Percentiles rank a stretch among this genome's conserved stretches.
Conservation (phyloP, 805 yeast species). For the Wickerhamomyces chaumierensis region DNA sequence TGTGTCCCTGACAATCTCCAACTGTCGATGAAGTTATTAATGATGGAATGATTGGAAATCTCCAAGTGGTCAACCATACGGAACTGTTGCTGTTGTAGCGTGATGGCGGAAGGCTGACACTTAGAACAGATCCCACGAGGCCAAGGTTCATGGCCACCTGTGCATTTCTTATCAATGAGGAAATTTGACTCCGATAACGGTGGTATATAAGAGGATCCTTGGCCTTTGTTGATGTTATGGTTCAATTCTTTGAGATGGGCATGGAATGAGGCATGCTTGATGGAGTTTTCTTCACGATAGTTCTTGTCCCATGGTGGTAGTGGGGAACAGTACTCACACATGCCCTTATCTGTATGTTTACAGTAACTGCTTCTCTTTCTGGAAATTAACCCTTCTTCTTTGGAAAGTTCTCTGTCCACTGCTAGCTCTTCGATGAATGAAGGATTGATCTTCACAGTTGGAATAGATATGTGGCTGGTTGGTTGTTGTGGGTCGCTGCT, state of each 20-base stretch:
- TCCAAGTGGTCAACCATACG: slow-evolving; percentile 98
- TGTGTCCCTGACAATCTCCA: slow-evolving; percentile 90
- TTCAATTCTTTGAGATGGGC: slow-evolving; percentile 68
- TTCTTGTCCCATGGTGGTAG: slow-evolving; percentile 88
- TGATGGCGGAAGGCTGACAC: slow-evolving; percentile 94
- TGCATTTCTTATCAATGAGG: slow-evolving; percentile 52
- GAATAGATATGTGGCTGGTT: slow-evolving; percentile 6
- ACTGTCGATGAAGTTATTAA: slow-evolving; percentile 76
- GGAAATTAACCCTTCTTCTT: slow-evolving; percentile 59
- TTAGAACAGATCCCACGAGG: slow-evolving; percentile 91
- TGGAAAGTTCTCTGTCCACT: slow-evolving; percentile 58
- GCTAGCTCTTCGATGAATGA: slow-evolving; percentile 38
- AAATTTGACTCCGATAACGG: slow-evolving; percentile 69
- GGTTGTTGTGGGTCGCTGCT: not conserved
- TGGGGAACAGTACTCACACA: slow-evolving; percentile 97
- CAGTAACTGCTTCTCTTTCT: slow-evolving; percentile 57
- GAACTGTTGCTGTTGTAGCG: slow-evolving; percentile 79
- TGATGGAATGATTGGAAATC: slow-evolving; percentile 59
- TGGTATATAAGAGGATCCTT: slow-evolving; percentile 59
- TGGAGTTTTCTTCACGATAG: slow-evolving; percentile 61
- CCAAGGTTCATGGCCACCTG: slow-evolving; percentile 84
- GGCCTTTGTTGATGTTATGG: slow-evolving; percentile 45
- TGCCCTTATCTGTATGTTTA: slow-evolving; percentile 83
- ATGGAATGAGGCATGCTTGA: slow-evolving; percentile 84
- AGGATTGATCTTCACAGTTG: slow-evolving; percentile 5